Base-by-base conservation (phyloP, 2,329 filamentous ascomycete species). In the Rhynchosporium agropyri region DNA sequence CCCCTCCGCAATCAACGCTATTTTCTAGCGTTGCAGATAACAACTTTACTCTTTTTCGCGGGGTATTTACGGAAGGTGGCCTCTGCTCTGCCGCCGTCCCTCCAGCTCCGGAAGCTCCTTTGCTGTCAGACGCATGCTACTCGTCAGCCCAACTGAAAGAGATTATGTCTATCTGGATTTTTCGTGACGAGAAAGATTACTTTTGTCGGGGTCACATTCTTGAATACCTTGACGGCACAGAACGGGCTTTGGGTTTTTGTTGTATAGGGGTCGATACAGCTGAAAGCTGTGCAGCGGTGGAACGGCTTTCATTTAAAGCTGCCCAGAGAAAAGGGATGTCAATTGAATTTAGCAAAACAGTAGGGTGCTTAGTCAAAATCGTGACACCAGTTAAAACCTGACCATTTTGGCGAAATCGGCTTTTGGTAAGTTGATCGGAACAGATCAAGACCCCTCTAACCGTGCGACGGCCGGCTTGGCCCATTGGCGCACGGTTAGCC, bases 131-230 rank as follows among this genome's bases (percentile, higher is more conserved):
- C 43, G 60, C 60, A 61, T 61, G 29, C 50, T 61, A 61, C 51
- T 28, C 51, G 51, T 61, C 60, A 57, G 60, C 60, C 51, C 38
- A 61, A 50, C 60, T 61, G 43, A 51, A 61, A 57, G 60, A 61
- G 56, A 33, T 61, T 61, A 57, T 43, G 40, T 61, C 60, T 61
- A 61, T 61, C 50, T 61, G 50, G 60, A 48, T 61, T 48, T 61
- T 61, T 61, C 50, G 60, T 61, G 60, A 61, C 42, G 51, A 61
- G 60, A 61, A 61, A 61, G 60, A 57, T 61, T 40, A 61, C 48
- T 61, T 61, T 61, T 61, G 60, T 61, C 50, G 51, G 53, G 60
- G 60, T 61, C 60, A 57, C 60, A 61, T 61, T 57, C 4, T 61
- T 48, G 33, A 61, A 61, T 61, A 57, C 33, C 57, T 61, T 61